Conservation (phyloP, 495 filamentous ascomycete genomes). For the Entonaema liquescens region DNA sequence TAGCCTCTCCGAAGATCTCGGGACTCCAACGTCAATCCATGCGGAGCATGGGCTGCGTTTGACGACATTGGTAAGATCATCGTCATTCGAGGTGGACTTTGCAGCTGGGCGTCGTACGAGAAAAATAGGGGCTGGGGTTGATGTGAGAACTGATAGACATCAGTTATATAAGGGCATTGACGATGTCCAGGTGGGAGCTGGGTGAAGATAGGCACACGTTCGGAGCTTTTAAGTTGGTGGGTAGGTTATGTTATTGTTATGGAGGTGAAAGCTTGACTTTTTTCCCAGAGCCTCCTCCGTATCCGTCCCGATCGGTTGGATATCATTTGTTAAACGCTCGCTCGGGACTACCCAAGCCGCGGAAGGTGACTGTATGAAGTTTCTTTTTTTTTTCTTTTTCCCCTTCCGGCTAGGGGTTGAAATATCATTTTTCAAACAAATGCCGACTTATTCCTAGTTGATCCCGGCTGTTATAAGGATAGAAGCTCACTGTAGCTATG, state of each 20-base stretch:
- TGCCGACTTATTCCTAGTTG: not conserved
- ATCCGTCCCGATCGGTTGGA: not conserved
- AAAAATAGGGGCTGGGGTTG: not conserved
- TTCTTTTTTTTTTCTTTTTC: too few species aligned
- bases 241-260: too few species aligned
- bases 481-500: not conserved
- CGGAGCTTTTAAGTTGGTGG: not conserved
- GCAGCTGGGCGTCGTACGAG: not conserved
- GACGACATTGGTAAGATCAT: conserved; percentile 33
- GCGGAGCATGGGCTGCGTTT: conserved; percentile 21
- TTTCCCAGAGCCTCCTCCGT: not conserved
- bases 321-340: too few species aligned
- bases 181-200: not conserved
- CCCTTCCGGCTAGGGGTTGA: not conserved
- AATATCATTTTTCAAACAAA: not conserved
- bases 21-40: conserved; percentile 1
- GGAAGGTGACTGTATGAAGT: too few species aligned
- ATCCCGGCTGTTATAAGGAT: not conserved
- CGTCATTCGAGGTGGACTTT: not conserved
- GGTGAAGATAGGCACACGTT: not conserved
- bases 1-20: conserved; percentile 6
- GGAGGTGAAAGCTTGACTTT: too few species aligned
- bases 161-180: not conserved
- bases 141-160: not conserved
- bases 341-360: not conserved